Conservation (phyloP, 352 stramenopile genomes). For the Saprolegnia diclina region DNA sequence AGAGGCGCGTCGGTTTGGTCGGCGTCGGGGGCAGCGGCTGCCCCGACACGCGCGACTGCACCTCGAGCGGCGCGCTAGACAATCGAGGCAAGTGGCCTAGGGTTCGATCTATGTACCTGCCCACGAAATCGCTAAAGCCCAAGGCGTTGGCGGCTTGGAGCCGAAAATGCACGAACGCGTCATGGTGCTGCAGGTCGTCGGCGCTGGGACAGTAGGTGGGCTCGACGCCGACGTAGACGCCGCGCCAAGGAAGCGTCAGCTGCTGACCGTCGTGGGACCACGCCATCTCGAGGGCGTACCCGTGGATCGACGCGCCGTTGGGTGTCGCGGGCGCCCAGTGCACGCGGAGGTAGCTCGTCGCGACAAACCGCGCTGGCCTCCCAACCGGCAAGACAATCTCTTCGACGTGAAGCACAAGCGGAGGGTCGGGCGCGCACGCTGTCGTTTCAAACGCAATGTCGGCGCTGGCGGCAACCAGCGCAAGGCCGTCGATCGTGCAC, state of each 20-base stretch:
- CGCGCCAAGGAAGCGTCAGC: not conserved
- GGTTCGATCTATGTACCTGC: not conserved
- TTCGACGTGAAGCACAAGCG: not conserved
- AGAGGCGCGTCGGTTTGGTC: not conserved
- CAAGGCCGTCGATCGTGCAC: not conserved
- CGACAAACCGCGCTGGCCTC: not conserved
- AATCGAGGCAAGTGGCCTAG: not conserved
- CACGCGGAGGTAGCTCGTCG: constrained; percentile 5
- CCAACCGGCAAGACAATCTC: constrained; percentile 6
- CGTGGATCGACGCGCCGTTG: constrained; percentile 4
- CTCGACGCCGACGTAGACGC: constrained; percentile 8
- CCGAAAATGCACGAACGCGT: constrained; percentile 8
- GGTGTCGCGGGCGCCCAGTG: not conserved
- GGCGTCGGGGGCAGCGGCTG: not conserved
- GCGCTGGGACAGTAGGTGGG: not conserved
- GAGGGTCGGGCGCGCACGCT: not conserved
- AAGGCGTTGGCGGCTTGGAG: constrained; percentile 12
- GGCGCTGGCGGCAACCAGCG: not conserved
- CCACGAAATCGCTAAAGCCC: not conserved
- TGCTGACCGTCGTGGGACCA: not conserved
- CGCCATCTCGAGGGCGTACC: constrained; percentile 17
- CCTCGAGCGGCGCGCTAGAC: not conserved
- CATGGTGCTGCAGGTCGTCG: not conserved
- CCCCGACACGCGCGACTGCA: not conserved
- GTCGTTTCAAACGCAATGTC: not conserved